phyloP scores from a whole-genome alignment of 768 basidiomycete genomes.

The Asterophora lycoperdoides region DNA sequence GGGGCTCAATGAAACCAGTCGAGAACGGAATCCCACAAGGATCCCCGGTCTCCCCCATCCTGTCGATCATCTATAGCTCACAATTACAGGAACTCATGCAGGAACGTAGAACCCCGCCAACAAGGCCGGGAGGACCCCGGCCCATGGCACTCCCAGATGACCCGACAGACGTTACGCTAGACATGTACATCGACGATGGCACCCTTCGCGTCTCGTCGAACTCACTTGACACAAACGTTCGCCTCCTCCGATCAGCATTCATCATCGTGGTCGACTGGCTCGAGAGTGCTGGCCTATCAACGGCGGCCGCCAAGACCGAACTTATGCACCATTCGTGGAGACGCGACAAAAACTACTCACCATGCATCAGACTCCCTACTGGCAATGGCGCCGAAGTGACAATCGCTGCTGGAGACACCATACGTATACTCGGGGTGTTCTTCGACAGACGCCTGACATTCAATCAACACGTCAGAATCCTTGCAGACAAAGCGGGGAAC shows the following conservation, averaged over 20 bases:
- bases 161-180: conserved; percentile 12
- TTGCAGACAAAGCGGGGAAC: conserved; percentile 21
- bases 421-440: conserved; percentile 32
- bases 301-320: conserved; percentile 22
- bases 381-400: neutral
- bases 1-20: conserved; percentile 21
- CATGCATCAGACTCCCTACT: neutral
- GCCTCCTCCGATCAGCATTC: conserved; percentile 18
- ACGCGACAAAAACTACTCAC: neutral
- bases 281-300: conserved; percentile 20
- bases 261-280: neutral
- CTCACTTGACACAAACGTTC: conserved; percentile 20
- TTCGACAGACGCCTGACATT: conserved; percentile 31
- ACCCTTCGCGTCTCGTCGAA: too few species aligned
- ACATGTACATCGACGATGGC: too few species aligned
- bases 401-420: neutral
- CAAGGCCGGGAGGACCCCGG: neutral
- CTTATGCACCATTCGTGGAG: conserved; percentile 25
- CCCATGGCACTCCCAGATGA: conserved; percentile 11
- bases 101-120: neutral
- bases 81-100: conserved; percentile 21
- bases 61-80: too few species aligned
- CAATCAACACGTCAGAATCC: conserved; percentile 25
- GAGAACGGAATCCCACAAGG: too few species aligned
- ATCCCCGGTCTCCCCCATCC: too few species aligned